Evolutionary conservation across 2,329 filamentous ascomycete genomes (phyloP), one percentile per base, ranked within the genome.

Genomic region (Acrocalymma vagum): DNA sequence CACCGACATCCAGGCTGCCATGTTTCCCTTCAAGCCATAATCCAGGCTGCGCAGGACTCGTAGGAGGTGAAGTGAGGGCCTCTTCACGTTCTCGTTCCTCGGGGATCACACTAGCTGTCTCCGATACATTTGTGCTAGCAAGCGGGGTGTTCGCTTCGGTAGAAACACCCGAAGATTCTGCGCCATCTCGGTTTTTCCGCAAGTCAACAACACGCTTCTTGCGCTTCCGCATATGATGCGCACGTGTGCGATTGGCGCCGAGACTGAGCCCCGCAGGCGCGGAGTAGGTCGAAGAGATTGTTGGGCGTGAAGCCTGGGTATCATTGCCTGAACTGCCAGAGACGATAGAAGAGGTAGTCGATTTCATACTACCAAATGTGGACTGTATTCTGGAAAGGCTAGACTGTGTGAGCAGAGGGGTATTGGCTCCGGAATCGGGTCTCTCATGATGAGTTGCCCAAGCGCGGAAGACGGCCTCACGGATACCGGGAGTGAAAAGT

Each of bases 391-490:
- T 63, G 5, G 74, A 76, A 3, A 78, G 53, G 14, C 72, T 75
- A 9, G 71, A 69, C 31, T 68, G 67, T 39, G 74, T 71, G 38
- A 73, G 65, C 5, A 63, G 64, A 6, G 74, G 72, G 11, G 73
- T 74, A 20, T 55, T 60, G 6, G 62, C 48, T 11, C 73, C 70
- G 15, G 74, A 65, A 26, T 94, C 88, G 28, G 78, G 78, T 42
- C 84, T 79, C 47, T 96, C 91, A 34, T 82, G 79, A 23, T 86
- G 83, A 26, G 88, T 88, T 11, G 93, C 89, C 90, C 92, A 96
- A 21, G 93, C 94, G 45, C 94, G 83, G 69, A 95, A 96, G 17
- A 97, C 87, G 4, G 90, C 89, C 68, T 97, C 90, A 36, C 84
- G 79, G 43, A 97, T 93, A n/a, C 87, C 84, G 0, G 93, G 91